Percentiles rank a stretch among this genome's conserved stretches.
These are phyloP conservation scores for Aureobasidium subglaciale DNA, from an alignment of 2,329 filamentous ascomycete species.

Conservation along the genomic window DNA sequence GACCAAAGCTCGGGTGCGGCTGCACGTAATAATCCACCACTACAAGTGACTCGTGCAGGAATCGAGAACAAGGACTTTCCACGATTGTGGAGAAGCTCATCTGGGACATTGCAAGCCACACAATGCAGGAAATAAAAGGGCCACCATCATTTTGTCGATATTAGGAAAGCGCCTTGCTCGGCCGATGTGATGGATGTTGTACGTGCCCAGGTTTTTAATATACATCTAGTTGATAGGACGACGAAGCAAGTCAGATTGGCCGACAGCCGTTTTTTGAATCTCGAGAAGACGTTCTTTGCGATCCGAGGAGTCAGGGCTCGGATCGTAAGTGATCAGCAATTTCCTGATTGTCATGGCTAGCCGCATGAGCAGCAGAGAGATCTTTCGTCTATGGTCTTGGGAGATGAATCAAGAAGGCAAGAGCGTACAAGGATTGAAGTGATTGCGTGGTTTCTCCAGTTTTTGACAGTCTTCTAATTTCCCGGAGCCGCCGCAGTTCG, in stretches of 20 bases:
- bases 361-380: conserved; percentile 4
- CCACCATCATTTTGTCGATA: conserved; percentile 1
- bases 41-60: conserved; percentile 8
- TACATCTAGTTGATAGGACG: conserved; percentile 4
- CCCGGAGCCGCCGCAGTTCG: conserved; percentile 3
- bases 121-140: conserved; percentile 3
- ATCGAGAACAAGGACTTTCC: neutral
- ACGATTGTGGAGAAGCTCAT: conserved; percentile 13
- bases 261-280: conserved; percentile 6
- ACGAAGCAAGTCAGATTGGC: neutral
- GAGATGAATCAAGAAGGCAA: neutral
- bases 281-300: conserved; percentile 1
- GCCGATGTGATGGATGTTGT: neutral
- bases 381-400: neutral
- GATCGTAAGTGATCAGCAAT: conserved; percentile 10
- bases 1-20: conserved; percentile 1
- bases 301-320: conserved; percentile 9
- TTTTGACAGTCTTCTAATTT: conserved; percentile 5
- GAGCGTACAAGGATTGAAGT: neutral
- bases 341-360: conserved; percentile 3
- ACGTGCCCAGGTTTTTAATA: conserved; percentile 9
- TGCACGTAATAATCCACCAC: conserved; percentile 7
- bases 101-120: conserved; percentile 10
- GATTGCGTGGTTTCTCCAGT: conserved; percentile 13
- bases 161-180: conserved; percentile 1